Conservation (phyloP, 768 basidiomycete species). For the Russula sp. region DNA sequence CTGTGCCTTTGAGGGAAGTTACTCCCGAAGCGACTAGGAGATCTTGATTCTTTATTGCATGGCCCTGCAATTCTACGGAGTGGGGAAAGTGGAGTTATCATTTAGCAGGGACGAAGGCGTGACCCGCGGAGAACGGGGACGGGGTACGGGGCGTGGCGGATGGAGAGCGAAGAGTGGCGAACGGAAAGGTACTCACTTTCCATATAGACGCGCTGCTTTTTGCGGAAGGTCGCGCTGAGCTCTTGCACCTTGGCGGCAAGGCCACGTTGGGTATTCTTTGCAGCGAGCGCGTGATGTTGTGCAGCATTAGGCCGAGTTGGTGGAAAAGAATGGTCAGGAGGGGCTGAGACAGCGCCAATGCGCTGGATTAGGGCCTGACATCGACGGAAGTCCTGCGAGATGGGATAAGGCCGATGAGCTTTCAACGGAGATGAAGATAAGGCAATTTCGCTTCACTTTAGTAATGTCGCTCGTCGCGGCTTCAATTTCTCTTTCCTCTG, state of each 20-base stretch:
- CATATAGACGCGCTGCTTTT: conserved; percentile 98
- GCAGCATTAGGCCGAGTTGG: conserved; percentile 39
- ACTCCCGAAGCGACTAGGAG: conserved; percentile 84
- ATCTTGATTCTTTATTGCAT: conserved; percentile 97
- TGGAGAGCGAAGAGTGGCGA: not conserved
- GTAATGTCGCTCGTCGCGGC: conserved; percentile 81
- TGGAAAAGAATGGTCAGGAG: conserved; percentile 56
- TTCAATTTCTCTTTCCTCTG: conserved; percentile 93
- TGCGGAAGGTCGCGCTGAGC: conserved; percentile 83
- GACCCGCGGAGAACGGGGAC: conserved; percentile 15
- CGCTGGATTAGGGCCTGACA: conserved; percentile 60
- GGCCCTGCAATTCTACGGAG: conserved; percentile 80
- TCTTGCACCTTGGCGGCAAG: conserved; percentile 96
- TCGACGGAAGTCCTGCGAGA: conserved; percentile 33
- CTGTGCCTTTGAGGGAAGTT: conserved; percentile 72
- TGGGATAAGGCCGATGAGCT: conserved; percentile 7
- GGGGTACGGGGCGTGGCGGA: conserved; percentile 13
- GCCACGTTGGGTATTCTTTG: conserved; percentile 91
- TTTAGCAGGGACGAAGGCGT: conserved; percentile 2
- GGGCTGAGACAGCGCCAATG: conserved; percentile 40
- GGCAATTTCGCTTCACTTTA: conserved; percentile 41
- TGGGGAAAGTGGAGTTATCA: not conserved
- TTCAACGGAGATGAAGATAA: conserved; percentile 11
- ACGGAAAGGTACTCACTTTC: conserved; percentile 62
- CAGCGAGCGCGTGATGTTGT: conserved; percentile 53